A percentile compares a stretch with the other conserved stretches of the same genome.
These are phyloP conservation scores for Colletotrichum aenigma DNA, from an alignment of 2,329 filamentous ascomycete genomes.

Conservation along the genomic window DNA sequence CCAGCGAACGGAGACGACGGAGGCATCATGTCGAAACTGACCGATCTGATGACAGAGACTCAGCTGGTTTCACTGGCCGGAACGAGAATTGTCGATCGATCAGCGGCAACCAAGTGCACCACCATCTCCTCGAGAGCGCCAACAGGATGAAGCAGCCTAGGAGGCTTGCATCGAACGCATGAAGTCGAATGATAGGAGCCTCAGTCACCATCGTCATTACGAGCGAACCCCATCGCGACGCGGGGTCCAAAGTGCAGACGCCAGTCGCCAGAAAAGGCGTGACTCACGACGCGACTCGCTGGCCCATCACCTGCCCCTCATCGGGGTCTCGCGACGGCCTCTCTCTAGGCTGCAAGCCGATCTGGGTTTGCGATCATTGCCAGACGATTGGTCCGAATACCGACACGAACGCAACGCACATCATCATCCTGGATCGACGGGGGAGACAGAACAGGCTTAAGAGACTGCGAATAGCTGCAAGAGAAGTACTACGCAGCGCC, in stretches of 20 bases:
- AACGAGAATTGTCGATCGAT: background rate
- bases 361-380: background rate
- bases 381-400: background rate
- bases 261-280: background rate
- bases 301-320: slow-evolving; percentile 1
- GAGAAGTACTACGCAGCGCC: slow-evolving; percentile 17
- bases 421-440: slow-evolving; percentile 8
- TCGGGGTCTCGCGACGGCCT: background rate
- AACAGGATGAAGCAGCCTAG: background rate
- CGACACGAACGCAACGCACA: background rate
- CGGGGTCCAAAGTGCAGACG: background rate
- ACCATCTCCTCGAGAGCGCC: background rate
- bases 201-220: background rate
- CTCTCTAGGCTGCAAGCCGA: slow-evolving; percentile 1
- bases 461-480: background rate
- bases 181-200: background rate
- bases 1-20: background rate
- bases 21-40: slow-evolving; percentile 1
- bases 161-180: slow-evolving; percentile 2
- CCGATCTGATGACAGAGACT: background rate
- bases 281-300: slow-evolving; percentile 13
- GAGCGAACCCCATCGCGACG: background rate
- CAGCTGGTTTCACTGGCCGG: background rate
- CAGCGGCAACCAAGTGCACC: background rate
- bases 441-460: background rate